Evolutionary conservation across 2,329 filamentous ascomycete genomes (phyloP).

Genomic region (Gyromitra esculenta): DNA sequence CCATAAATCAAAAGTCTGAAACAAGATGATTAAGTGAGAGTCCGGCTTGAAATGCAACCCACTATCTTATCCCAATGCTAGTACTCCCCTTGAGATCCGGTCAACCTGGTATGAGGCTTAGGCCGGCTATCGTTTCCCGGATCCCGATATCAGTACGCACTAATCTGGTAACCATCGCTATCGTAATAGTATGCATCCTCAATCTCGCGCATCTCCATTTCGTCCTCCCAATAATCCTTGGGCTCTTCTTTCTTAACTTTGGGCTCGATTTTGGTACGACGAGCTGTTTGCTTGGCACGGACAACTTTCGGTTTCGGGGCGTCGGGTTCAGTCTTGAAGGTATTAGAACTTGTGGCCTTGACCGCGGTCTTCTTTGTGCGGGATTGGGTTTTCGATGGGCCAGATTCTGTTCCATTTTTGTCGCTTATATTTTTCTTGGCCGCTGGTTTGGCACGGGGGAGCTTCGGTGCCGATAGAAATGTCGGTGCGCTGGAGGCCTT

Average conservation of each 20-base stretch:
- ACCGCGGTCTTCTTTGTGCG: neutral
- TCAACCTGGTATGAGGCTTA: neutral
- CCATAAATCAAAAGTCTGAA: neutral
- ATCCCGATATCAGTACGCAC: neutral
- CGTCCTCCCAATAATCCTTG: neutral
- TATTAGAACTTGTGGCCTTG: neutral
- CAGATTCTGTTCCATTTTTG: neutral
- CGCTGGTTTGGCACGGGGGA: neutral
- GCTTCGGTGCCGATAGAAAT: neutral
- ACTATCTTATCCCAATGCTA: neutral
- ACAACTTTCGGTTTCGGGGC: neutral
- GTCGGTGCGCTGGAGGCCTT: neutral
- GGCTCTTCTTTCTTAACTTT: neutral
- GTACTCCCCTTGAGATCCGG: neutral
- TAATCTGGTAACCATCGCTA: neutral
- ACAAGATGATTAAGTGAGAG: no score
- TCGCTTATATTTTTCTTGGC: neutral
- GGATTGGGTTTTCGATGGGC: neutral
- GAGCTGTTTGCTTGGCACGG: slow-evolving; percentile 9
- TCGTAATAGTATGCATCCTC: neutral
- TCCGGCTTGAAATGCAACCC: neutral
- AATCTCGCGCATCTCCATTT: neutral
- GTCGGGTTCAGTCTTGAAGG: neutral
- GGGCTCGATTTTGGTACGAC: neutral
- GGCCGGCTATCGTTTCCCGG: neutral